Evolutionary conservation across 441 rosid species (phyloP).

Genomic region (Bruguiera hainesii): DNA sequence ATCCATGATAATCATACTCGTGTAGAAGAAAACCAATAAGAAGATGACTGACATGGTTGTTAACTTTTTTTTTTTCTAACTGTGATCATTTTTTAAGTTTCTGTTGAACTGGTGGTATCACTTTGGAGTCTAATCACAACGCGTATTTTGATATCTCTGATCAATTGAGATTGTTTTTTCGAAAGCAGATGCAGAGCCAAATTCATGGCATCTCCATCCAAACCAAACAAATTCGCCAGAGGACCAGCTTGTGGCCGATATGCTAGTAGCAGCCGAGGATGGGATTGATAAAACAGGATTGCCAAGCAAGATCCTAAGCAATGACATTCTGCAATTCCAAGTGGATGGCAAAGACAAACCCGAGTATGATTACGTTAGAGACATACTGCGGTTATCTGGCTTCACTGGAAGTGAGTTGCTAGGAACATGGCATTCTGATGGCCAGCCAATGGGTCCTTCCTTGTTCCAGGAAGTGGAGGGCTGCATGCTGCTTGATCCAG

Average conservation of each 20-base stretch:
- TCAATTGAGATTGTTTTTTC: not conserved
- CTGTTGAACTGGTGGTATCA: conserved; percentile 13
- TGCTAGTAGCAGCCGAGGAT: conserved; percentile 3
- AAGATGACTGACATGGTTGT: no score
- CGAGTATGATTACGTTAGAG: conserved; percentile 64
- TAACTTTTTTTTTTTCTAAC: not conserved
- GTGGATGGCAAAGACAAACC: conserved; percentile 44
- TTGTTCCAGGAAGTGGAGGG: conserved; percentile 50
- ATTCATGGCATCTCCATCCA: not conserved
- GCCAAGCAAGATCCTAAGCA: conserved; percentile 13
- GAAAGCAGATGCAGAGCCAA: not conserved
- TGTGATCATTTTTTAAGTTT: conserved; percentile 2
- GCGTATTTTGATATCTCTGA: no score
- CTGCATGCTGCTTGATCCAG: conserved; percentile 43
- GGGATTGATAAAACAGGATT: conserved; percentile 15
- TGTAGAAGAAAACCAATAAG: no score
- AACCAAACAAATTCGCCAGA: not conserved
- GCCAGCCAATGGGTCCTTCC: conserved; percentile 64
- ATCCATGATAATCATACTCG: no score
- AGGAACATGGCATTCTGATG: conserved; percentile 61
- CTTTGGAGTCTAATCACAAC: not conserved
- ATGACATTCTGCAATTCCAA: conserved; percentile 24
- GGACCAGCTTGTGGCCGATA: conserved; percentile 14
- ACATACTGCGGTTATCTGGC: conserved; percentile 68
- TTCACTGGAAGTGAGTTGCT: conserved; percentile 47